Evolutionary conservation across 2,329 filamentous ascomycete genomes (phyloP), one percentile per base, ranked within the genome.

Genomic region (Colletotrichum graminicola): DNA sequence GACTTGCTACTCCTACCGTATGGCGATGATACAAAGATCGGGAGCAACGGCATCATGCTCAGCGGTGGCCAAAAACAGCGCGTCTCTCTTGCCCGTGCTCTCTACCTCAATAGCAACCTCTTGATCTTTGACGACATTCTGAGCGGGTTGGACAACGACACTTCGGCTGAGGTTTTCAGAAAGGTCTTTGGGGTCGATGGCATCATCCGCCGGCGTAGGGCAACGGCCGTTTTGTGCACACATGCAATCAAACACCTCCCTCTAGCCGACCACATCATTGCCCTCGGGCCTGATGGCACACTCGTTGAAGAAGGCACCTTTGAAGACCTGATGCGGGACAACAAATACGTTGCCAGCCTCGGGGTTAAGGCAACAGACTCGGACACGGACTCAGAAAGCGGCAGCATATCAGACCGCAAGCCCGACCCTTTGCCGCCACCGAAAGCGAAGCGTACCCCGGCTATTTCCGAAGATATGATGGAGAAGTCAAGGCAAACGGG

Each of bases 231-330:
- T 16, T 26, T 74, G 1, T 77, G 80, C 52, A 80, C 77, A 0
- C 79, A 82, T 52, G 78, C 78, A 0, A 72, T 80, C 5, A 74
- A 76, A 0, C 76, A 79, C 56, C 64, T 84, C 4, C 77, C 80
- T 0, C 73, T 75, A 45, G 83, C 78, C 66, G 84, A 88, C 55
- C 82, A 85, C 43, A 82, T 88, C 10, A 82, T 88, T 49, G 84
- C 82, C 0, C 80, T 89, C 0, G 81, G 80, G 0, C 45, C 74
- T 0, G 79, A 82, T 12, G 85, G 86, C 0, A 79, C 74, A 0
- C 71, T 87, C 1, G 76, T 82, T 0, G 85, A 88, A 41, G 81
- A 87, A 45, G 73, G 73, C 1, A 79, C 73, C 1, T 84, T 83
- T 36, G 63, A 76, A 2, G 75, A 81, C 21, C 76, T 84, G 16